Conservation (phyloP, 208 protist species). For the Trypanosomatidae sp. region DNA sequence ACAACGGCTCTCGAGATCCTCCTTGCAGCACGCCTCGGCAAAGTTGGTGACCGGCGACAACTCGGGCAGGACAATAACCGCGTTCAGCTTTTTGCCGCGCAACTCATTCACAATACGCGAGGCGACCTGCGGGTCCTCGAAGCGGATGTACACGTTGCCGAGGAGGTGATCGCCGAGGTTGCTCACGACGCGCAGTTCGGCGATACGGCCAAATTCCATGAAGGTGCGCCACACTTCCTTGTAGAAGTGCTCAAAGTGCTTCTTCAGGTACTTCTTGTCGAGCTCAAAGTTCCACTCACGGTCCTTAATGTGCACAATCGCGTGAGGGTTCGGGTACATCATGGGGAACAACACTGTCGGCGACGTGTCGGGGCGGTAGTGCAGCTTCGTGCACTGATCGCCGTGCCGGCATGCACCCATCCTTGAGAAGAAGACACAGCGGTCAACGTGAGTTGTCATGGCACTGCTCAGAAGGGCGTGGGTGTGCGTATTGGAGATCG, state of each 20-base stretch:
- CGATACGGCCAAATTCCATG: constrained; percentile 93
- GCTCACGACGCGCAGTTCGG: constrained; percentile 95
- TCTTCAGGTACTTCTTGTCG: constrained; percentile 88
- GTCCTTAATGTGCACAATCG: constrained; percentile 64
- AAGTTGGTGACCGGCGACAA: constrained; percentile 98
- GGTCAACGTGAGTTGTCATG: constrained; percentile 30
- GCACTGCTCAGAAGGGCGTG: neutral
- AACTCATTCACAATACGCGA: constrained; percentile 77
- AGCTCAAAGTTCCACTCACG: constrained; percentile 52
- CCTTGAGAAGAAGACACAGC: constrained; percentile 97
- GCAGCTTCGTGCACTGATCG: constrained; percentile 95
- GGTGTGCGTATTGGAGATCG: neutral
- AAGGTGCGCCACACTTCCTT: constrained; percentile 95
- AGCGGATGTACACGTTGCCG: constrained; percentile 98
- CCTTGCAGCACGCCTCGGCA: constrained; percentile 96
- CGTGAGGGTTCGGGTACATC: constrained; percentile 95
- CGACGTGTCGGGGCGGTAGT: constrained; percentile 92
- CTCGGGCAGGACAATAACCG: constrained; percentile 92
- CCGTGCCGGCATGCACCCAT: constrained; percentile 99
- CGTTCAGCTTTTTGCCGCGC: constrained; percentile 85
- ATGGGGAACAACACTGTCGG: constrained; percentile 96
- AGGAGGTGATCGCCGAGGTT: constrained; percentile 97
- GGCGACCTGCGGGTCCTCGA: constrained; percentile 89
- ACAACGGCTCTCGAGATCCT: constrained; percentile 95
- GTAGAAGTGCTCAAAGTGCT: constrained; percentile 98